Conservation (phyloP, 2,329 filamentous ascomycete species). For the Aspergillus viridinutans region DNA sequence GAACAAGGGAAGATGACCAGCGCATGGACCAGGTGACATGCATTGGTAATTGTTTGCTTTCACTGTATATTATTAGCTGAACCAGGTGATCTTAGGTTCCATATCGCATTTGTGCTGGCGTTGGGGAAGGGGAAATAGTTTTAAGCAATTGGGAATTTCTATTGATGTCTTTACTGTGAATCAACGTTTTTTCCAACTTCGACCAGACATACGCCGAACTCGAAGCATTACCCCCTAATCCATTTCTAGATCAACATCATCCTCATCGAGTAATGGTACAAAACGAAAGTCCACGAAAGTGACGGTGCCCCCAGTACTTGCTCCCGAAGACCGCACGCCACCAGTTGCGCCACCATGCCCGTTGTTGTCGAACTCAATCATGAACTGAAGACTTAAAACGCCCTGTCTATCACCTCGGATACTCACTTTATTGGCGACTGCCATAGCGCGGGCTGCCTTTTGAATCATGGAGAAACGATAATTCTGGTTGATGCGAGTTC, state of each 20-base stretch:
- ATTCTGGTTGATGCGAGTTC: slow-evolving; percentile 64
- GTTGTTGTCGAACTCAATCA: slow-evolving; percentile 78
- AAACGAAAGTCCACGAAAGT: slow-evolving; percentile 47
- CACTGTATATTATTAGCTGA: not conserved
- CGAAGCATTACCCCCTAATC: not conserved
- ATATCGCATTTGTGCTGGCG: not conserved
- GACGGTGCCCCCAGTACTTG: slow-evolving; percentile 27
- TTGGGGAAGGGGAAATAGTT: not conserved
- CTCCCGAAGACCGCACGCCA: slow-evolving; percentile 15
- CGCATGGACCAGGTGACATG: not conserved
- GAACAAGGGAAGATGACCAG: not conserved
- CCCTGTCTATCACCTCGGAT: slow-evolving; percentile 83
- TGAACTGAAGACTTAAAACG: slow-evolving; percentile 90
- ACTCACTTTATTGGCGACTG: slow-evolving; percentile 85
- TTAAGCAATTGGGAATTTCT: not conserved
- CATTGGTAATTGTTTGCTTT: not conserved
- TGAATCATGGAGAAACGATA: slow-evolving; percentile 88
- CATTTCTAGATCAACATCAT: slow-evolving; percentile 15
- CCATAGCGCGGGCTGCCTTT: slow-evolving; percentile 87
- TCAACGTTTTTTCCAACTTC: not conserved
- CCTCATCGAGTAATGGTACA: slow-evolving; percentile 43
- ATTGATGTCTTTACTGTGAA: not conserved
- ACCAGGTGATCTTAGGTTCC: not conserved
- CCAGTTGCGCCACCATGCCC: slow-evolving; percentile 18
- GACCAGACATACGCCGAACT: not conserved